phyloP scores from a whole-genome alignment of 2,329 filamentous ascomycete genomes.

The Epichloe sibirici region DNA sequence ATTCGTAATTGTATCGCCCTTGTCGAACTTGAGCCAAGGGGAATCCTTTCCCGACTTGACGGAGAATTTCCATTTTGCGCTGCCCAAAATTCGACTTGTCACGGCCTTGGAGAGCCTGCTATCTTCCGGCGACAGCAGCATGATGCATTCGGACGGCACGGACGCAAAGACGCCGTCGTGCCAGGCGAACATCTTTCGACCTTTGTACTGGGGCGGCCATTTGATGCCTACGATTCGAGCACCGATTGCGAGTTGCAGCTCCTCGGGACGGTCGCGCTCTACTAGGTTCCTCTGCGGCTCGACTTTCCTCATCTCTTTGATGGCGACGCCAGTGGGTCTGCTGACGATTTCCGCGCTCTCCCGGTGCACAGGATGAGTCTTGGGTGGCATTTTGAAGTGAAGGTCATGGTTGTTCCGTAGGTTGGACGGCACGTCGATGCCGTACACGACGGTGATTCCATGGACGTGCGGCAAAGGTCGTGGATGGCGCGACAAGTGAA shows the following conservation, averaged over 20 bases:
- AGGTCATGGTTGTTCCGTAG: conserved; percentile 40
- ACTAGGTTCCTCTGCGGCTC: conserved; percentile 32
- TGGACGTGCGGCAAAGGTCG: conserved; percentile 37
- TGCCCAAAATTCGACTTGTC: conserved; percentile 33
- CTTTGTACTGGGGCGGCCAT: conserved; percentile 38
- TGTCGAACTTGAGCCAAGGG: conserved; percentile 48
- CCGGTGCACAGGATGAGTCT: conserved; percentile 27
- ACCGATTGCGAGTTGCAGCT: conserved; percentile 34
- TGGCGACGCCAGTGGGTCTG: conserved; percentile 33
- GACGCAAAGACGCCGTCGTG: conserved; percentile 40
- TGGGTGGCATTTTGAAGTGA: conserved; percentile 30
- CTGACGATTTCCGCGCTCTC: conserved; percentile 26
- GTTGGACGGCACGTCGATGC: conserved; percentile 24
- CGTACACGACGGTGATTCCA: conserved; percentile 37
- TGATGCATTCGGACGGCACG: conserved; percentile 36
- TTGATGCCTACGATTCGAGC: conserved; percentile 37
- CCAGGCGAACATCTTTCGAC: conserved; percentile 44
- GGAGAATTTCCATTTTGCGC: conserved; percentile 41
- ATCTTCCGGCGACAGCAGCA: conserved; percentile 33
- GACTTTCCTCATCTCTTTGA: conserved; percentile 33
- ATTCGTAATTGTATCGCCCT: conserved; percentile 55
- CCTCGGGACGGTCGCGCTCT: conserved; percentile 26
- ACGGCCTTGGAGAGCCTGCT: conserved; percentile 33
- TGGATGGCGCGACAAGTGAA: conserved; percentile 40
- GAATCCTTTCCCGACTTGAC: conserved; percentile 30